phyloP scores from a whole-genome alignment of 164 flowering plant species.

The Echeveria elegans region DNA sequence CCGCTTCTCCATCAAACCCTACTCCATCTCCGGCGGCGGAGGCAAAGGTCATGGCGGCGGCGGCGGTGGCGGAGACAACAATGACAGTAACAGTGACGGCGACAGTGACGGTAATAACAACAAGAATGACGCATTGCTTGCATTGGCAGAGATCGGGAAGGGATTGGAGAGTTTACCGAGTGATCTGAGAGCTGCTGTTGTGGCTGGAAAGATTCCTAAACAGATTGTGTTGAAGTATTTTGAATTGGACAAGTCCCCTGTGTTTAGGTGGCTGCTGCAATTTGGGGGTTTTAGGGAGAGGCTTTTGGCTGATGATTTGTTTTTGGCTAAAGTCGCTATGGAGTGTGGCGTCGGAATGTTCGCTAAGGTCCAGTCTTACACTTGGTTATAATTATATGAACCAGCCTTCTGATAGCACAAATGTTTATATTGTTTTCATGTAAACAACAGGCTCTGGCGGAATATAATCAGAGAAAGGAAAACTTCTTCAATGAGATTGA shows the following conservation, averaged over 20 bases:
- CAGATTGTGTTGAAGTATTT: conserved; percentile 35
- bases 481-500: conserved; percentile 63
- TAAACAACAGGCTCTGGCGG: conserved; percentile 50
- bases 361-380: conserved; percentile 24
- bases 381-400: too few relatives aligned
- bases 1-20: background rate
- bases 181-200: conserved; percentile 39
- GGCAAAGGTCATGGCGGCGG: conserved; percentile 18
- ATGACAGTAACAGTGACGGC: conserved; percentile 15
- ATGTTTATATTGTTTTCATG: background rate
- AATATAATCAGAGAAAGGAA: conserved; percentile 49
- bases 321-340: conserved; percentile 36
- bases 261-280: conserved; percentile 35
- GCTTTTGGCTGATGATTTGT: conserved; percentile 41
- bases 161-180: conserved; percentile 29
- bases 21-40: background rate
- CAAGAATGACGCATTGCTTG: conserved; percentile 45
- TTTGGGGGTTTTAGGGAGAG: conserved; percentile 43
- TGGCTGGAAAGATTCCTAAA: conserved; percentile 50
- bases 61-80: conserved; percentile 14
- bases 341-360: conserved; percentile 49
- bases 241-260: conserved; percentile 29
- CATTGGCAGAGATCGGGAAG: conserved; percentile 39
- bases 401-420: background rate
- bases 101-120: conserved; percentile 42